phyloP scores from a whole-genome alignment of 2,329 filamentous ascomycete species.

The Penicillium freii region DNA sequence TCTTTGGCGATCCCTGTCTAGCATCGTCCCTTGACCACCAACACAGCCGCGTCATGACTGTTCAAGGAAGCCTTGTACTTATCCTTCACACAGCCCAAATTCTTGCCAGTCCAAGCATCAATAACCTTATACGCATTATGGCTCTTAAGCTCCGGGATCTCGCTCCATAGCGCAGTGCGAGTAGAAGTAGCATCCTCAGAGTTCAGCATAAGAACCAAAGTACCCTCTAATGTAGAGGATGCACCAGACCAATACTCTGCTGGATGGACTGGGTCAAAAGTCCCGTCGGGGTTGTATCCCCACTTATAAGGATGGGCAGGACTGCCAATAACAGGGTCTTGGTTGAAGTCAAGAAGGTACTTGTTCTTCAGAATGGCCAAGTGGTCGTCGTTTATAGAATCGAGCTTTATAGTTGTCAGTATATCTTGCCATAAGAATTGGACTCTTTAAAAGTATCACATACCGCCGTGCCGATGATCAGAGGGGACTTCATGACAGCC shows the following conservation, averaged over 20 bases:
- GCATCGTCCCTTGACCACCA: slow-evolving; percentile 26
- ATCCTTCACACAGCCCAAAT: slow-evolving; percentile 32
- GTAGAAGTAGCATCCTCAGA: slow-evolving; percentile 23
- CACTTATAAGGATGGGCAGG: slow-evolving; percentile 46
- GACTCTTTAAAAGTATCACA: background rate
- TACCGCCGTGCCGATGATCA: slow-evolving; percentile 49
- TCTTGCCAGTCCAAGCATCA: slow-evolving; percentile 32
- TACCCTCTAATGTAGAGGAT: slow-evolving; percentile 28
- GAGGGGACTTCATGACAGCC: slow-evolving; percentile 51
- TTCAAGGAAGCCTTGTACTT: slow-evolving; percentile 24
- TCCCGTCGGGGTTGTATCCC: slow-evolving; percentile 37
- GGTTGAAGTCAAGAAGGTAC: slow-evolving; percentile 45
- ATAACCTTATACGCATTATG: slow-evolving; percentile 21
- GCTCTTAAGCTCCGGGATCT: slow-evolving; percentile 30
- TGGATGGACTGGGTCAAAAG: slow-evolving; percentile 34
- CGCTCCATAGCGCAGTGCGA: slow-evolving; percentile 30
- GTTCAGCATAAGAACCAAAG: slow-evolving; percentile 35
- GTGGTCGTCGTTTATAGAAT: slow-evolving; percentile 36
- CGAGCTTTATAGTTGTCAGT: slow-evolving; percentile 28
- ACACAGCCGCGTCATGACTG: slow-evolving; percentile 32
- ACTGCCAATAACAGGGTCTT: slow-evolving; percentile 45
- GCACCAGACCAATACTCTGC: slow-evolving; percentile 40
- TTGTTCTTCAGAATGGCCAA: slow-evolving; percentile 47
- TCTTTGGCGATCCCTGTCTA: background rate
- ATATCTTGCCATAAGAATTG: background rate